These are phyloP conservation scores for Chlamydomonas sp. DNA, from an alignment of 139 green algal genomes.

Conservation along the genomic window DNA sequence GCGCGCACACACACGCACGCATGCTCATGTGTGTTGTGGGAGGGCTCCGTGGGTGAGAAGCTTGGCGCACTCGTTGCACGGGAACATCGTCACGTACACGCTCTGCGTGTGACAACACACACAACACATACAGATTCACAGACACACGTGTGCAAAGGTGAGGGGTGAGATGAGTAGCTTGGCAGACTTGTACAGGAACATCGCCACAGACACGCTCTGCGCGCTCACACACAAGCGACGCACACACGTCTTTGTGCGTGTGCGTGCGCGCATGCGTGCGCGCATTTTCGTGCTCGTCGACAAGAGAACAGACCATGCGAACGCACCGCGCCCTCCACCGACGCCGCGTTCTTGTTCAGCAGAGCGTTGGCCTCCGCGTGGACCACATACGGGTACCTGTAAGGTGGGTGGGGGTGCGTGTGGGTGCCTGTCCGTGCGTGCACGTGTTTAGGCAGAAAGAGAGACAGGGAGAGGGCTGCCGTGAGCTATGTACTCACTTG, in stretches of 20 bases:
- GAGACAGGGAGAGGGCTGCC: background rate
- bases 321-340: conserved; percentile 52
- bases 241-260: background rate
- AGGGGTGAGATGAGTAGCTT: too few relatives aligned
- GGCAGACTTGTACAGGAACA: too few relatives aligned
- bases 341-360: conserved; percentile 86
- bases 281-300: too few relatives aligned
- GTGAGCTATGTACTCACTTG: background rate
- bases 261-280: too few relatives aligned
- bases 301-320: too few relatives aligned
- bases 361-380: conserved; percentile 98
- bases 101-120: too few relatives aligned
- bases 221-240: background rate
- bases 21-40: too few relatives aligned
- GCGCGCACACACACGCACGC: conserved; percentile 18
- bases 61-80: conserved; percentile 99
- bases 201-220: too few relatives aligned
- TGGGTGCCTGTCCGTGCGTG: too few relatives aligned
- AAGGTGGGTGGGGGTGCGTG: too few relatives aligned
- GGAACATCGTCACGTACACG: conserved; percentile 98
- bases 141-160: too few relatives aligned
- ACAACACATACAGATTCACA: too few relatives aligned
- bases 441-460: conserved; percentile 13
- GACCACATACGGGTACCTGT: conserved; percentile 83
- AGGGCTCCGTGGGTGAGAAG: conserved; percentile 99